A percentile compares a stretch with the other conserved stretches of the same genome.
Evolutionary conservation across 495 filamentous ascomycete species (phyloP).

Genomic region (Glonium stellatum): DNA sequence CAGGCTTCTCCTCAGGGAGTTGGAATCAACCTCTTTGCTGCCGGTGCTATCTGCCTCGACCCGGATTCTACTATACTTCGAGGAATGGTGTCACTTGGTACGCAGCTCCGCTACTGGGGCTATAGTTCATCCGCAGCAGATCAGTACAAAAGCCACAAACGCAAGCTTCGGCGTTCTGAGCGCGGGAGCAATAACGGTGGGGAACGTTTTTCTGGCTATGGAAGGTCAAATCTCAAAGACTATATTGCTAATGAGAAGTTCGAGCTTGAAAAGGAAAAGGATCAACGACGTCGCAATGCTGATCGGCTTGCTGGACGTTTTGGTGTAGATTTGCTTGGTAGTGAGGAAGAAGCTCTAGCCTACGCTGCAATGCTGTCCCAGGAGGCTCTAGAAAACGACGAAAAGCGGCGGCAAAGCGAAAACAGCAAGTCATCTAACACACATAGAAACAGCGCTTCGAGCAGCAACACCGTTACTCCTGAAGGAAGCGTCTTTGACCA

Average conservation of each 20-base stretch:
- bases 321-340: slow-evolving; percentile 67
- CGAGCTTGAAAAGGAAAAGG: slow-evolving; percentile 71
- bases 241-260: slow-evolving; percentile 76
- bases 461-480: slow-evolving; percentile 29
- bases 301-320: slow-evolving; percentile 68
- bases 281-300: slow-evolving; percentile 53
- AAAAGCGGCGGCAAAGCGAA: slow-evolving; percentile 51
- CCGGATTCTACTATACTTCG: slow-evolving; percentile 83
- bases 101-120: slow-evolving; percentile 84
- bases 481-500: slow-evolving; percentile 12
- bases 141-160: slow-evolving; percentile 58
- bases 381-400: slow-evolving; percentile 60
- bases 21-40: slow-evolving; percentile 73
- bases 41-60: slow-evolving; percentile 77
- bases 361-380: slow-evolving; percentile 86
- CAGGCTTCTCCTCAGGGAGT: slow-evolving; percentile 59
- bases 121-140: slow-evolving; percentile 68
- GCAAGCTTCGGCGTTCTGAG: slow-evolving; percentile 52
- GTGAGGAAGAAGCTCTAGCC: slow-evolving; percentile 76
- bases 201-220: slow-evolving; percentile 52
- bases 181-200: slow-evolving; percentile 51
- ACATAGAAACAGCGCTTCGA: slow-evolving; percentile 22
- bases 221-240: slow-evolving; percentile 58
- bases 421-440: slow-evolving; percentile 30
- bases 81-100: slow-evolving; percentile 84